Base-by-base conservation (phyloP, 2,329 filamentous ascomycete genomes). In the Fusarium annulatum region DNA sequence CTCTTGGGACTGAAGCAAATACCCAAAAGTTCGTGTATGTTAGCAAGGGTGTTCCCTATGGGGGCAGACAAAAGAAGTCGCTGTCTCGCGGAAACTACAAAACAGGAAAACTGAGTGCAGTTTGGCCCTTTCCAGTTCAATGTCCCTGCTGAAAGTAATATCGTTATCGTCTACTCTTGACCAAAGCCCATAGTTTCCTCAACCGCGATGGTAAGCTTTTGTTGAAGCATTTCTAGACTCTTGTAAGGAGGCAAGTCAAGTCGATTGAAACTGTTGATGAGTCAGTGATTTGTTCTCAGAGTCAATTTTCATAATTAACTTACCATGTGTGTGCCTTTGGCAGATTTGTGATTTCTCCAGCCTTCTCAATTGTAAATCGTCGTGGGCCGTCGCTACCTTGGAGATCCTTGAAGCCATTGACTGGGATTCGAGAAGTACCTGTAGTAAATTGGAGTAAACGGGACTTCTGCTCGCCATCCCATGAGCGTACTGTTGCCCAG, bases 101-200 rank as follows among this genome's bases (percentile, higher is more conserved):
- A 65, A 51, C 60, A 57, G 53, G 64, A 66, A 60, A 55, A 51
- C 61, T 48, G 64, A 64, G 58, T 63, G 52, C 45, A 60, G 53
- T 69, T 56, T 52, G 48, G 42, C 52, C 61, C 55, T 64, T 62
- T 61, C 62, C 49, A 64, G 58, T 69, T 61, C 68, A 68, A 61
- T 52, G 59, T 63, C 59, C 64, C 61, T 69, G 59, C 60, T 64
- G 67, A 69, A 70, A 72, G 48, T 67, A 57, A 72, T 71, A 26
- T 58, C 61, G 62, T 74, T 46, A 41, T 71, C 56, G 48, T 79
- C 67, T 94, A 99, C 86, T 99, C 96, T 86, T 99, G 96, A 75
- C 96, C 96, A 82, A 99, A 99, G 71, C 96, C 96, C 87, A 99
- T 95, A 1, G 96, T 99, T 86, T 99, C 96, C 85, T 99, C 96